Evolutionary conservation across 305 asterid genomes (phyloP), one percentile per base, ranked within the genome.

Genomic region (Euphrasia arctica): DNA sequence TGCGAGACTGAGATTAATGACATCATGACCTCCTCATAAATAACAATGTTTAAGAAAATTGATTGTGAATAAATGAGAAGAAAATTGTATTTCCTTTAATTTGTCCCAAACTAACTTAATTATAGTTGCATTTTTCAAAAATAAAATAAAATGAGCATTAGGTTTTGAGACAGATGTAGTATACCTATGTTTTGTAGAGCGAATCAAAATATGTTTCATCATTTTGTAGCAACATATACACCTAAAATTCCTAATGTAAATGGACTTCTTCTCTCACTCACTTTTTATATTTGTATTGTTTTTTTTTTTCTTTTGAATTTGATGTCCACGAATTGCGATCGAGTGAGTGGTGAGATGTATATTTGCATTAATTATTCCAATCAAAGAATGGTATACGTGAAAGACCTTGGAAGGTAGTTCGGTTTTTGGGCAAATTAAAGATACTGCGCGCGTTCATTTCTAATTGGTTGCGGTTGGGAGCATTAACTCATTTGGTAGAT

Each of bases 311-410:
- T 45, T 45, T 45, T 45, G 3, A 45, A 9, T 45, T 45, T 3
- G 51, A 51, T 43, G 57, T n/a, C 36, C 32, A 29, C 32, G 32
- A 4, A 29, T 29, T 18, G 22, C 1, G 22, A 18, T n/a, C n/a
- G n/a, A n/a, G 22, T 18, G 22, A 18, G 22, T 18, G 22, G 22
- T 18, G 22, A 18, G 22, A 18, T 18, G 22, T 18, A 18, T 18
- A 18, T 18, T 18, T 18, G 22, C 22, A 18, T 18, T 18, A 18
- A 18, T 66, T 75, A 29, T 70, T 63, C 49, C 27, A 62, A 65
- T 27, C 55, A 50, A 13, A 57, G 58, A 65, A 18, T 1, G 14
- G 54, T 2, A 34, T 57, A 75, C 79, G 76, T 75, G 79, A 73
- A 52, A 36, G 54, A 4, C 18, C 8, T 45, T 41, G 64, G 25